phyloP scores from a whole-genome alignment of 306 rosid species.

The Senna siamea region DNA sequence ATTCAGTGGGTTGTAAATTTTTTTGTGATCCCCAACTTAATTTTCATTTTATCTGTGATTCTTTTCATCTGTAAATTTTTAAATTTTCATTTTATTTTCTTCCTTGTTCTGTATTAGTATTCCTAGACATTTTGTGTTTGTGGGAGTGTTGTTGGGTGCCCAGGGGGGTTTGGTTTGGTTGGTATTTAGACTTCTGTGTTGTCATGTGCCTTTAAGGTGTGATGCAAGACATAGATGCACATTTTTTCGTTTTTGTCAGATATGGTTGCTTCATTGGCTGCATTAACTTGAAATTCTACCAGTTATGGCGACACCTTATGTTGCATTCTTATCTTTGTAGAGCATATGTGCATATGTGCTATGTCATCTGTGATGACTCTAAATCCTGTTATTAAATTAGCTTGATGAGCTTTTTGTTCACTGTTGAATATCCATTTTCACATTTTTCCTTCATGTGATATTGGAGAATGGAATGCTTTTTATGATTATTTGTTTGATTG shows the following conservation, averaged over 20 bases:
- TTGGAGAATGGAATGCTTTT: slow-evolving; percentile 3
- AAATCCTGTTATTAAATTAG: background rate
- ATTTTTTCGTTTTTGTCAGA: background rate
- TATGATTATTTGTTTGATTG: background rate
- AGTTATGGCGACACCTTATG: slow-evolving; percentile 10
- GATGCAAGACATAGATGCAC: slow-evolving; percentile 6
- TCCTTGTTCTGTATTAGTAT: too few species aligned
- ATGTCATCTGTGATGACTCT: slow-evolving; percentile 5
- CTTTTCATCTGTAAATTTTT: too few species aligned
- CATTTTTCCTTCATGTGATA: slow-evolving; percentile 21
- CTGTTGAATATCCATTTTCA: background rate
- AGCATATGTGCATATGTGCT: background rate
- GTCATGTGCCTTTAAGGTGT: slow-evolving; percentile 6
- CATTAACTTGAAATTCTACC: slow-evolving; percentile 7
- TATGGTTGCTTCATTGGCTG: slow-evolving; percentile 19
- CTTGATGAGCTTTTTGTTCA: background rate
- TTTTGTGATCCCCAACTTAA: background rate
- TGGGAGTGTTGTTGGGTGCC: too few species aligned
- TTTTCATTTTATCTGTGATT: too few species aligned
- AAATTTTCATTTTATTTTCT: too few species aligned
- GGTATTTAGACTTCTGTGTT: too few species aligned
- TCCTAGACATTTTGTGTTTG: too few species aligned
- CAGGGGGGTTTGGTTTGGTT: too few species aligned
- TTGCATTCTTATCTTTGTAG: background rate
- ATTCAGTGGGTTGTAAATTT: slow-evolving; percentile 1